phyloP scores from a whole-genome alignment of 495 filamentous ascomycete species.

The Daldinia bambusicola region DNA sequence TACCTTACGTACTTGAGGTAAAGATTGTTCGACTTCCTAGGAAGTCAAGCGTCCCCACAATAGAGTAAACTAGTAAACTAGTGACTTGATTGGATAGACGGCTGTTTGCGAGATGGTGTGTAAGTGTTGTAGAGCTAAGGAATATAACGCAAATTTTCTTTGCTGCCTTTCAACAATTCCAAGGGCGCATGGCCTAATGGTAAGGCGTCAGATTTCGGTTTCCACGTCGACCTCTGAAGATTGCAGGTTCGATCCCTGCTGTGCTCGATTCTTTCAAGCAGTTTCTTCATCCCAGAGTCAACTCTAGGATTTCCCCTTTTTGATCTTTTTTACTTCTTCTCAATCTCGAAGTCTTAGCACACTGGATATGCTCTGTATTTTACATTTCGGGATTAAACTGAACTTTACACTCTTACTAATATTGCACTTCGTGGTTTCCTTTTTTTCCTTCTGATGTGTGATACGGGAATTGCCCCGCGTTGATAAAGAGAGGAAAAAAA shows the following conservation, averaged over 20 bases:
- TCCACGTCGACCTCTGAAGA: conserved; percentile 32
- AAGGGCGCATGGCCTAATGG: conserved; percentile 45
- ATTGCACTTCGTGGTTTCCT: too few species aligned
- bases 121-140: neutral
- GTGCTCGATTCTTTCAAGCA: conserved; percentile 32
- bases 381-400: too few species aligned
- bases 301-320: conserved; percentile 5
- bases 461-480: neutral
- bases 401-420: too few species aligned
- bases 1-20: too few species aligned
- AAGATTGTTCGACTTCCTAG: too few species aligned
- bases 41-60: neutral
- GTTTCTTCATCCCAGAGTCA: neutral
- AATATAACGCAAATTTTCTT: neutral
- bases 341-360: too few species aligned
- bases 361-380: neutral
- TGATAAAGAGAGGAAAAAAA: neutral
- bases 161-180: neutral
- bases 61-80: neutral
- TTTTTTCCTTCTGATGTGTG: too few species aligned
- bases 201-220: conserved; percentile 46
- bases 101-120: neutral
- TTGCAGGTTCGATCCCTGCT: conserved; percentile 47
- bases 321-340: neutral
- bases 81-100: neutral